Evolutionary conservation across 345 rosid genomes (phyloP), one percentile per base, ranked within the genome.

Genomic region (Zanthoxylum bungeanum): DNA sequence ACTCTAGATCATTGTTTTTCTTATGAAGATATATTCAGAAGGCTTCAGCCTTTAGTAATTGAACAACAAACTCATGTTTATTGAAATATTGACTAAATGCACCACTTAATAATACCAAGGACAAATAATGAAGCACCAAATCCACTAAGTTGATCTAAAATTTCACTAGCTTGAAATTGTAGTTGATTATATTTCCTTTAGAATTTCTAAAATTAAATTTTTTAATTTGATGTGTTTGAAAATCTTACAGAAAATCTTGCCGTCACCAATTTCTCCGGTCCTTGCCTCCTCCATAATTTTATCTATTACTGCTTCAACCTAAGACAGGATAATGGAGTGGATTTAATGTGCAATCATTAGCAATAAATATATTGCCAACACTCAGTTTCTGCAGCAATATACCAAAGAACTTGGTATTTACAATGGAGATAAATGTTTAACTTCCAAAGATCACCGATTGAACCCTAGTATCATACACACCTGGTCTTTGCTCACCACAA

Each of bases 251-350:
- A 93, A 93, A 72, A 93, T 91, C 79, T 93, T 93, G 76, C 94
- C 93, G 47, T 91, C 97, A 27, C 98, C 98, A 72, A 91, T 89
- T 84, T 93, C 96, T 73, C 97, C 96, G 0, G 92, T 91, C 70
- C 90, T 85, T 53, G 92, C 89, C 80, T 85, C 91, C 75, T 85
- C 88, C 27, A 89, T 83, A 61, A 93, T 86, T 57, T 86, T 87
- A 56, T 73, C 83, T 75, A 88, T 82, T 50, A 91, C 97, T n/a
- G 79, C 89, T 80, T 93, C 95, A 63, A 91, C 95, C 98, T 93
- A 60, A 42, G 69, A 65, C 59, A 73, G 73, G 63, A 37, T 34
- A 47, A 65, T 19, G 51, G 7, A 42, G 39, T 69, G 5, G 60
- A 69, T 30, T 40, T 5, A 60, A 16, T 12, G 33, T 40, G 22